These are phyloP conservation scores for Yamadazyma sp. DNA, from an alignment of 1,139 yeast genomes.

Conservation along the genomic window DNA sequence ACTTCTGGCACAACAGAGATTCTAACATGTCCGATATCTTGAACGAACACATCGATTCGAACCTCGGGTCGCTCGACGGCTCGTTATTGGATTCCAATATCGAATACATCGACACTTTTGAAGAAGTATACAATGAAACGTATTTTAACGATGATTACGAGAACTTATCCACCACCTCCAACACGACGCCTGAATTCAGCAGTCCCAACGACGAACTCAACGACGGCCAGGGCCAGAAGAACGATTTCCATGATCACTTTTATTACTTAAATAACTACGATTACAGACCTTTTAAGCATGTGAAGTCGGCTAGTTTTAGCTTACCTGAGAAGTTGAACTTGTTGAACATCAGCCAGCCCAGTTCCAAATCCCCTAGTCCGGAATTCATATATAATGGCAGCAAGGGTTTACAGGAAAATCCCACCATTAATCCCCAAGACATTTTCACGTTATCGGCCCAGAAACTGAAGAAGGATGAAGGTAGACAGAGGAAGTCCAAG, in stretches of 20 bases:
- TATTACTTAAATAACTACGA: constrained; percentile 5
- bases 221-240: constrained; percentile 1
- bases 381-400: constrained; percentile 13
- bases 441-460: constrained; percentile 16
- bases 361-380: constrained; percentile 15
- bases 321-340: constrained; percentile 31
- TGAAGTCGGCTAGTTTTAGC: constrained; percentile 14
- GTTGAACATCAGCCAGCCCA: constrained; percentile 16
- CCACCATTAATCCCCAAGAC: constrained; percentile 38
- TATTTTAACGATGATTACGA: constrained; percentile 2
- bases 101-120: constrained; percentile 6
- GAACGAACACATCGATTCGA: constrained; percentile 1
- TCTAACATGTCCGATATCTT: constrained; percentile 1
- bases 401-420: constrained; percentile 17
- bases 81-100: constrained; percentile 5
- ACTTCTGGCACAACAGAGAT: neutral
- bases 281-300: constrained; percentile 7
- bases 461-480: neutral
- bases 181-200: constrained; percentile 14
- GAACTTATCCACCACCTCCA: constrained; percentile 7
- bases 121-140: neutral
- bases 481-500: neutral
- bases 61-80: neutral
- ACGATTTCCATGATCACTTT: constrained; percentile 4
- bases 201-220: constrained; percentile 9